Evolutionary conservation across 164 flowering plant species (phyloP).

Genomic region (Vitis riparia): DNA sequence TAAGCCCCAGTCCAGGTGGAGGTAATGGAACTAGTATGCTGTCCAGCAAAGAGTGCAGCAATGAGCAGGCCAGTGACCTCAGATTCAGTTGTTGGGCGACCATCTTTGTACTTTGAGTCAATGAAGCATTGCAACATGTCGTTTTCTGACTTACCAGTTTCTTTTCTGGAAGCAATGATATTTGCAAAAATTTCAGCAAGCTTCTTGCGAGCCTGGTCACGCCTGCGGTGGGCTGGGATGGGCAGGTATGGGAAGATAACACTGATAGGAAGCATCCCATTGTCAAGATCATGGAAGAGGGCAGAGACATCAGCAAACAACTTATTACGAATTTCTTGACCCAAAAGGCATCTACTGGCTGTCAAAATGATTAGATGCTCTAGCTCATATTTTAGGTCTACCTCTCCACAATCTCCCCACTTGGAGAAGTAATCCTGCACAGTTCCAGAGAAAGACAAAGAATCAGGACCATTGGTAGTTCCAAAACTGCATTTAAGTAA

Average conservation of each 20-base stretch:
- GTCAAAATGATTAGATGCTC: conserved; percentile 94
- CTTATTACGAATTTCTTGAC: conserved; percentile 86
- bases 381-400: conserved; percentile 89
- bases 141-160: conserved; percentile 56
- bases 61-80: conserved; percentile 98
- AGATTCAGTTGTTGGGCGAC: conserved; percentile 79
- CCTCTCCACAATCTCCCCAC: conserved; percentile 92
- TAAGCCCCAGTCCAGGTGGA: conserved; percentile 97
- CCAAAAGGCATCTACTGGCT: conserved; percentile 93
- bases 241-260: conserved; percentile 90
- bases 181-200: conserved; percentile 72
- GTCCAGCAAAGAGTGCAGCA: conserved; percentile 97
- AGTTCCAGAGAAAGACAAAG: background rate
- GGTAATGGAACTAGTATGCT: conserved; percentile 97
- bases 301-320: conserved; percentile 93
- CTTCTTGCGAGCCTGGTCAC: conserved; percentile 81
- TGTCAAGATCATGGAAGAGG: conserved; percentile 96
- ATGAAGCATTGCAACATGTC: conserved; percentile 96
- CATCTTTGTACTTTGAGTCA: conserved; percentile 92
- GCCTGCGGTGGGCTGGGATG: conserved; percentile 89
- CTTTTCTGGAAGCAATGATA: conserved; percentile 77
- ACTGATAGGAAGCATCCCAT: conserved; percentile 95
- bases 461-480: too few species aligned
- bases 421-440: conserved; percentile 88
- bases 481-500: too few species aligned